These are phyloP conservation scores for Melocanna baccifera DNA, from an alignment of 176 grass and related monocot genomes.

Conservation along the genomic window DNA sequence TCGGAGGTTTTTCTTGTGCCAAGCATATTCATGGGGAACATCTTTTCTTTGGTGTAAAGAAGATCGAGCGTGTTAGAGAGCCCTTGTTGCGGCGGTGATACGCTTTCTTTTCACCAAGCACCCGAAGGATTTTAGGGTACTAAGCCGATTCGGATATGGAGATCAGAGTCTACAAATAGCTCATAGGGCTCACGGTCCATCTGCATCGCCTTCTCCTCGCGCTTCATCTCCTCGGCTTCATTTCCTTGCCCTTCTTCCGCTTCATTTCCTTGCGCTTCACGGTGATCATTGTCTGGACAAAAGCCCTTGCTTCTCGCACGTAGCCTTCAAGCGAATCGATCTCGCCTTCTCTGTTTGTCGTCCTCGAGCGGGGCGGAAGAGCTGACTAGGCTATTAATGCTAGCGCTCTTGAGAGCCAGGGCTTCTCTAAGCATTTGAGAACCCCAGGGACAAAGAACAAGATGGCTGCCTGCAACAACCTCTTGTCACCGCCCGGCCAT, in stretches of 20 bases:
- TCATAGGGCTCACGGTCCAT: neutral
- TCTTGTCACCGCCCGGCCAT: neutral
- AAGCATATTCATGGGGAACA: too few relatives aligned
- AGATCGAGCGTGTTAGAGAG: neutral
- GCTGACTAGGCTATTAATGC: neutral
- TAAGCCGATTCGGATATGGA: neutral
- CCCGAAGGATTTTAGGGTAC: neutral
- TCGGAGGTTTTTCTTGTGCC: too few relatives aligned
- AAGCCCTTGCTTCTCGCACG: neutral
- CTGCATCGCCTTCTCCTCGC: too few relatives aligned
- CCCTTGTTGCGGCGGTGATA: neutral
- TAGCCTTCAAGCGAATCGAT: neutral
- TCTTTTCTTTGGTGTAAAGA: constrained; percentile 34
- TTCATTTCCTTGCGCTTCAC: too few relatives aligned
- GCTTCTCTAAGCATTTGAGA: neutral
- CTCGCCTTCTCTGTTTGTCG: neutral
- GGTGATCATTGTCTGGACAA: neutral
- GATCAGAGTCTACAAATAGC: constrained; percentile 4
- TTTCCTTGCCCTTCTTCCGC: too few relatives aligned
- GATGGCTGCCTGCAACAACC: neutral
- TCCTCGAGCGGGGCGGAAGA: neutral
- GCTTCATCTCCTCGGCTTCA: too few relatives aligned
- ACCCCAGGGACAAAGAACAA: neutral
- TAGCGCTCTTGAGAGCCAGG: neutral
- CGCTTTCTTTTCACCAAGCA: neutral